Evolutionary conservation across 163 green algal species (phyloP).

Genomic region (Chloromonas sp.): DNA sequence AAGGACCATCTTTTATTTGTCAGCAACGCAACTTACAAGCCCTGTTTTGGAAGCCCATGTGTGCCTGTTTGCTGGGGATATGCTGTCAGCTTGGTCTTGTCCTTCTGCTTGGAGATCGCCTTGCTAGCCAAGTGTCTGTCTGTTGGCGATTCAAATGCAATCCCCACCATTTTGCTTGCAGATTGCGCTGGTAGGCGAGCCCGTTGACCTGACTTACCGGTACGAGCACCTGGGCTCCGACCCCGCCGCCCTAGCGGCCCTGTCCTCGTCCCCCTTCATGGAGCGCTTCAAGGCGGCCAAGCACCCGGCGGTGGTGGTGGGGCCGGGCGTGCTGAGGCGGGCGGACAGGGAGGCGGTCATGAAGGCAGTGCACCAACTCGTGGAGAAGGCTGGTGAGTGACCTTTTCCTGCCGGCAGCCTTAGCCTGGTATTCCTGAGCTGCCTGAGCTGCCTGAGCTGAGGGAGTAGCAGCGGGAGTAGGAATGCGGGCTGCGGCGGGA

Average conservation of each 20-base stretch:
- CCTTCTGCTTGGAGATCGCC: too few relatives aligned
- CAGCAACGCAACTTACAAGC: too few relatives aligned
- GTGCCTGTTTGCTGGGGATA: too few relatives aligned
- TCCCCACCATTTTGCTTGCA: conserved; percentile 5
- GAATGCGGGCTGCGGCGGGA: too few relatives aligned
- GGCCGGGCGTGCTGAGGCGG: conserved; percentile 74
- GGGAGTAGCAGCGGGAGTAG: too few relatives aligned
- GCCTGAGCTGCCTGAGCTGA: too few relatives aligned
- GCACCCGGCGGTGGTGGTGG: conserved; percentile 82
- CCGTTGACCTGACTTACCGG: conserved; percentile 86
- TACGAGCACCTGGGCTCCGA: conserved; percentile 79
- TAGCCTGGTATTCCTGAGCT: too few relatives aligned
- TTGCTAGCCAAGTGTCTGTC: too few relatives aligned
- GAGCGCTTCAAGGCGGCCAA: conserved; percentile 66
- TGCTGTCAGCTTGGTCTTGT: too few relatives aligned
- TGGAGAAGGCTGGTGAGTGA: conserved; percentile 44
- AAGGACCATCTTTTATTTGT: too few relatives aligned
- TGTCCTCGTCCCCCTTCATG: conserved; percentile 57
- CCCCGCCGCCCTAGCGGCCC: conserved; percentile 53
- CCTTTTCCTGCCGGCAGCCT: background rate
- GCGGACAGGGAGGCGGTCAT: conserved; percentile 74
- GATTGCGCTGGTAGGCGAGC: conserved; percentile 69
- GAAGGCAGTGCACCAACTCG: conserved; percentile 66
- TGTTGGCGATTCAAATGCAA: too few relatives aligned
- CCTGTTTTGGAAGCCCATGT: too few relatives aligned